Percentiles rank a stretch among this genome's conserved stretches.
phyloP scores from a whole-genome alignment of 2,329 filamentous ascomycete species.

The Sclerotinia subarctica region DNA sequence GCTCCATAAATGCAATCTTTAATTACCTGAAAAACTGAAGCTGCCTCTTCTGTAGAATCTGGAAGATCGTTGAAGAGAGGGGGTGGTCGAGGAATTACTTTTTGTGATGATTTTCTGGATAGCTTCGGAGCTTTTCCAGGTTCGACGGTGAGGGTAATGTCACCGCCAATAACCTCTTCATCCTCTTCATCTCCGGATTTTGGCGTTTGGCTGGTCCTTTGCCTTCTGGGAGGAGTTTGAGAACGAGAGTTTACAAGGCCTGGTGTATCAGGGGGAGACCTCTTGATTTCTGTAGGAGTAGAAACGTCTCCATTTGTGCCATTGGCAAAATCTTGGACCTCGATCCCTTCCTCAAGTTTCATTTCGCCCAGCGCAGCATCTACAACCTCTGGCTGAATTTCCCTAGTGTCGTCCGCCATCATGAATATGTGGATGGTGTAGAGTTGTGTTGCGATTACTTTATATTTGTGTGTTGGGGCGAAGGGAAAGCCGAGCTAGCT shows the following conservation, averaged over 20 bases:
- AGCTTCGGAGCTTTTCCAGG: conserved; percentile 67
- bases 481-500: conserved; percentile 15
- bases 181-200: conserved; percentile 41
- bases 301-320: conserved; percentile 29
- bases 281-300: conserved; percentile 25
- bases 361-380: conserved; percentile 38
- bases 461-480: conserved; percentile 13
- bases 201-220: conserved; percentile 32
- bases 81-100: conserved; percentile 59
- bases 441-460: conserved; percentile 15
- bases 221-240: conserved; percentile 31
- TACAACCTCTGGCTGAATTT: conserved; percentile 33
- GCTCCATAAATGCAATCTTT: conserved; percentile 85
- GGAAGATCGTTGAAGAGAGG: conserved; percentile 71
- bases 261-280: conserved; percentile 34
- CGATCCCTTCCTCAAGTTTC: conserved; percentile 35
- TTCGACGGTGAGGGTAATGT: conserved; percentile 61
- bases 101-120: conserved; percentile 71
- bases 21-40: conserved; percentile 74
- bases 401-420: conserved; percentile 37
- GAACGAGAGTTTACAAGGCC: conserved; percentile 29
- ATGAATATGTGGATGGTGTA: conserved; percentile 12
- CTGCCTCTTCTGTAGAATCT: conserved; percentile 75
- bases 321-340: conserved; percentile 28
- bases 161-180: conserved; percentile 54